Conservation (phyloP, 495 filamentous ascomycete genomes). For the Polyplosphaeria fusca region DNA sequence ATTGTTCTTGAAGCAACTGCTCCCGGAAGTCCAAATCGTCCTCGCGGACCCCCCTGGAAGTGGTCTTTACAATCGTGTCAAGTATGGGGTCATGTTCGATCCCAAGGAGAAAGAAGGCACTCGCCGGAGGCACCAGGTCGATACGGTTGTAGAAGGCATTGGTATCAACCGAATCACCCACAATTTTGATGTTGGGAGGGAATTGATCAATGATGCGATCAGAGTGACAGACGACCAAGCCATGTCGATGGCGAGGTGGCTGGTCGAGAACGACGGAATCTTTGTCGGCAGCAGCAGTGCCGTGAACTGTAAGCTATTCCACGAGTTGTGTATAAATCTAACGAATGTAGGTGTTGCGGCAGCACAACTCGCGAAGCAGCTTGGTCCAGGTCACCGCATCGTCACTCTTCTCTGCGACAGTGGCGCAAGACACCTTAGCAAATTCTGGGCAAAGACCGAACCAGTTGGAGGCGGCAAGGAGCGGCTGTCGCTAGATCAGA, state of each 20-base stretch:
- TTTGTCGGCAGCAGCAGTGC: conserved; percentile 92
- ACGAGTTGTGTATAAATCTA: conserved; percentile 6
- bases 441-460: conserved; percentile 85
- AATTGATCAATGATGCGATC: conserved; percentile 84
- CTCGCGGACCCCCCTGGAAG: conserved; percentile 93
- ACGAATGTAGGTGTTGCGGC: conserved; percentile 66
- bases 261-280: conserved; percentile 94
- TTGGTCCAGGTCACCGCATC: conserved; percentile 75
- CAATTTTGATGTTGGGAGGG: conserved; percentile 84
- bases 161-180: conserved; percentile 88
- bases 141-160: conserved; percentile 94
- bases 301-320: conserved; percentile 71
- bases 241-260: conserved; percentile 85
- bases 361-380: conserved; percentile 67
- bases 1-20: conserved; percentile 68
- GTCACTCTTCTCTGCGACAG: conserved; percentile 91
- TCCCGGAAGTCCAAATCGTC: conserved; percentile 65
- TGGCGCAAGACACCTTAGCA: conserved; percentile 80
- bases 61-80: conserved; percentile 85
- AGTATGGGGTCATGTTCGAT: conserved; percentile 95
- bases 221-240: conserved; percentile 91
- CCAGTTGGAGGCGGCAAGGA: conserved; percentile 54
- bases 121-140: conserved; percentile 80
- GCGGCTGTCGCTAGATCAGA: conserved; percentile 20
- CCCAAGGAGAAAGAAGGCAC: conserved; percentile 84